Percentiles rank a stretch among this genome's conserved stretches.
phyloP scores from a whole-genome alignment of 2,329 filamentous ascomycete species.

The Fusarium sp. region DNA sequence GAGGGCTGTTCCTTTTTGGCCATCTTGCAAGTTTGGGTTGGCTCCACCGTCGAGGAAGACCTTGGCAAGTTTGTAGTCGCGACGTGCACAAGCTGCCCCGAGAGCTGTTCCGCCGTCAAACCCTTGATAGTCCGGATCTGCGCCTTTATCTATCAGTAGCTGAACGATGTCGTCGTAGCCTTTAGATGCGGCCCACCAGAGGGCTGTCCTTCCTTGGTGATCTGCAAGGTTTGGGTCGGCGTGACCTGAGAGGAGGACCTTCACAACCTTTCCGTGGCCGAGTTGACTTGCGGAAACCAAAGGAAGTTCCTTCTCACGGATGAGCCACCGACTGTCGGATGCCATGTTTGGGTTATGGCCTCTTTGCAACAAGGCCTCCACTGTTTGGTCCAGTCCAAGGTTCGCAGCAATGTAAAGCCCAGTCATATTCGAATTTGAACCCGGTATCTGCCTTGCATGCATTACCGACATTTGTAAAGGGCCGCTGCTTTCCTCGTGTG shows the following conservation, averaged over 20 bases:
- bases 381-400: constrained; percentile 27
- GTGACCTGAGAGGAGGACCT: neutral
- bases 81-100: neutral
- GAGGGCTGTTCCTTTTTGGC: constrained; percentile 15
- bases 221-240: constrained; percentile 9
- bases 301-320: too few relatives aligned
- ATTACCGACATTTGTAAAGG: too few relatives aligned
- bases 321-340: neutral
- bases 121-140: neutral
- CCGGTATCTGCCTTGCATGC: constrained; percentile 2
- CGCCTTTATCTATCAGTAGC: constrained; percentile 2
- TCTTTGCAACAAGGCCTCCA: neutral
- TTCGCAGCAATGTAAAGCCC: constrained; percentile 42
- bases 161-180: constrained; percentile 13
- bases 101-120: neutral
- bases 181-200: constrained; percentile 26
- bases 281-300: neutral
- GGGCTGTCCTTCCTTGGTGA: constrained; percentile 10
- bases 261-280: neutral
- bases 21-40: constrained; percentile 12
- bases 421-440: constrained; percentile 13
- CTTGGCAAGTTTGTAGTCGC: neutral
- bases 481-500: neutral
- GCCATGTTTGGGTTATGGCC: neutral
- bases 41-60: neutral